A percentile compares a stretch with the other conserved stretches of the same genome.
These are phyloP conservation scores for Thalassiosira mediterranea DNA, from an alignment of 352 stramenopile species.

Conservation along the genomic window DNA sequence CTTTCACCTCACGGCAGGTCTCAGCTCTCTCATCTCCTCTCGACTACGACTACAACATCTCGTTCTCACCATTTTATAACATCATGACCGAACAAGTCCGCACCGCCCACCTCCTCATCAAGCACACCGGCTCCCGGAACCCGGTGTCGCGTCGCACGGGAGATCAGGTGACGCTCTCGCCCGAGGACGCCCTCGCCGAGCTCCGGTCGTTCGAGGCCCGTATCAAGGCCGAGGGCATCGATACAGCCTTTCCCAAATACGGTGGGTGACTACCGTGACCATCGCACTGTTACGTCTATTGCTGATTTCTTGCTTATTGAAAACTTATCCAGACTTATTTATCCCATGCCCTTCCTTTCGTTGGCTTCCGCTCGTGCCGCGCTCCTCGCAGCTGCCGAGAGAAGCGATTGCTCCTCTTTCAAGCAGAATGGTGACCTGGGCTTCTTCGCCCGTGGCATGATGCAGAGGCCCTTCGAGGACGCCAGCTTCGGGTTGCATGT, in stretches of 20 bases:
- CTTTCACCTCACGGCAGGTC: too few relatives aligned
- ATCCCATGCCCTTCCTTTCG: conserved; percentile 3
- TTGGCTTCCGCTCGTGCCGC: neutral
- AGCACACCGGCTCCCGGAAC: conserved; percentile 91
- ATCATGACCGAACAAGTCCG: conserved; percentile 62
- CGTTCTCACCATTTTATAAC: too few relatives aligned
- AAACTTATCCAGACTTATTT: too few relatives aligned
- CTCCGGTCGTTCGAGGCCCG: conserved; percentile 82
- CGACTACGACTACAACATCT: too few relatives aligned
- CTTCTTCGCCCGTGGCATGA: conserved; percentile 86
- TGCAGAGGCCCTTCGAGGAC: conserved; percentile 92
- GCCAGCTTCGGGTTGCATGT: conserved; percentile 91
- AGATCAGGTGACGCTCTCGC: conserved; percentile 90
- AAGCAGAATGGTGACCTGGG: conserved; percentile 89
- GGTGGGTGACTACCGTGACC: too few relatives aligned
- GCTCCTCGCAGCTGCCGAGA: conserved; percentile 40
- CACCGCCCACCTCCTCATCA: conserved; percentile 91
- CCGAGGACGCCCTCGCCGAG: conserved; percentile 89
- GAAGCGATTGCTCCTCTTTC: conserved; percentile 85
- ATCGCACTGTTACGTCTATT: too few relatives aligned
- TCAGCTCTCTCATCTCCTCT: too few relatives aligned
- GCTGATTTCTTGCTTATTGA: too few relatives aligned
- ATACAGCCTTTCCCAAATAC: conserved; percentile 83
- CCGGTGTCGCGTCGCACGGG: conserved; percentile 85
- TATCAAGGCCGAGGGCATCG: conserved; percentile 87